Evolutionary conservation across 352 stramenopile genomes (phyloP).

Genomic region (Phytophthora tubulina): DNA sequence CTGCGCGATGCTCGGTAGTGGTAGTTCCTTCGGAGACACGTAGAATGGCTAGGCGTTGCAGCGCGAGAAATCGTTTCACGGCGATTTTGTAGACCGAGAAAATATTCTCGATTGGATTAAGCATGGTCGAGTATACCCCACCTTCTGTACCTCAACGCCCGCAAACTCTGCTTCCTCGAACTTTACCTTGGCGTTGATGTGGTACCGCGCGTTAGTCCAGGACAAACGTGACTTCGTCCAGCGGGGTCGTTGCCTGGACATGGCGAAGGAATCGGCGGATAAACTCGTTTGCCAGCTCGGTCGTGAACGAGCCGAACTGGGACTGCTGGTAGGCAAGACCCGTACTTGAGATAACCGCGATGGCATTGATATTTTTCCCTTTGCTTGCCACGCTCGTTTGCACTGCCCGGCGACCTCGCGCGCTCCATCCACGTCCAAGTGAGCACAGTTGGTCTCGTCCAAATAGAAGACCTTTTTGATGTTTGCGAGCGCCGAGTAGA

Average conservation of each 20-base stretch:
- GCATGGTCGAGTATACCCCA: background rate
- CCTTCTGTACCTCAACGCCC: background rate
- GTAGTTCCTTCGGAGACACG: background rate
- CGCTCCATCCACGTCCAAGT: too few species aligned
- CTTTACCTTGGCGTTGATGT: background rate
- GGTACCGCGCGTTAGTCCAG: conserved; percentile 1
- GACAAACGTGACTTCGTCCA: background rate
- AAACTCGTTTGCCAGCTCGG: background rate
- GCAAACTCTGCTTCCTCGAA: conserved; percentile 3
- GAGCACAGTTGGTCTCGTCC: too few species aligned
- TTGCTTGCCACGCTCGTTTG: too few species aligned
- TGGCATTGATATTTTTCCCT: too few species aligned
- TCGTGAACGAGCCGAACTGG: background rate
- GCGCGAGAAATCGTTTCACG: conserved; percentile 1
- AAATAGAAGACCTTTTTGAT: background rate
- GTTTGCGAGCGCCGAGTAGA: background rate
- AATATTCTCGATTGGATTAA: conserved; percentile 17
- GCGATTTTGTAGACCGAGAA: conserved; percentile 10
- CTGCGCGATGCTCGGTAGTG: background rate
- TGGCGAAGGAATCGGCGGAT: conserved; percentile 3
- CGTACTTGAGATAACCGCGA: too few species aligned
- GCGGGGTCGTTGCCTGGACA: background rate
- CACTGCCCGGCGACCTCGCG: too few species aligned
- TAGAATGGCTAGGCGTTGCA: conserved; percentile 3
- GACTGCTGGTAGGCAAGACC: too few species aligned